Percentiles rank a stretch among this genome's conserved stretches.
These are phyloP conservation scores for Yarrowia divulgata DNA, from an alignment of 805 yeast genomes.

Conservation along the genomic window DNA sequence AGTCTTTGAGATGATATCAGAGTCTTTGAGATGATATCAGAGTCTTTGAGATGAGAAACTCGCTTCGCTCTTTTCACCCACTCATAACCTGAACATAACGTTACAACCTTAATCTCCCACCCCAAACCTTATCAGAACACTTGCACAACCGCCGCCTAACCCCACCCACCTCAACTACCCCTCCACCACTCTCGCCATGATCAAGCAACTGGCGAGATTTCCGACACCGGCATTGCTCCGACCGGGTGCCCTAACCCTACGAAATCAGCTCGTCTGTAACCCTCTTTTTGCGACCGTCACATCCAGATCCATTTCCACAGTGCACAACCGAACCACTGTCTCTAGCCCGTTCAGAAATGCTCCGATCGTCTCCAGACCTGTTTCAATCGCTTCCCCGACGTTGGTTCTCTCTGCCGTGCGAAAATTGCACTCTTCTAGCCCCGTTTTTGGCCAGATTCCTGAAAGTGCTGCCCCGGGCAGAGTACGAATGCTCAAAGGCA, in stretches of 20 bases:
- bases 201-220: conserved; percentile 6
- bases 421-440: neutral
- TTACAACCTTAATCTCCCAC: neutral
- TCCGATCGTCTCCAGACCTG: neutral
- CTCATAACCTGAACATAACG: conserved; percentile 2
- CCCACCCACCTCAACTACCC: neutral
- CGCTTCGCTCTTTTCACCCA: too few relatives aligned
- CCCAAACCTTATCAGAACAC: conserved; percentile 6
- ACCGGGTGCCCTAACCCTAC: neutral
- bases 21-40: too few relatives aligned
- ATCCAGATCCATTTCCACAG: conserved; percentile 13
- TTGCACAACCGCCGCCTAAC: neutral
- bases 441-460: neutral
- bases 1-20: too few relatives aligned
- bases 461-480: conserved; percentile 24
- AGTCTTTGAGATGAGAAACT: too few relatives aligned
- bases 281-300: neutral
- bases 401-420: neutral
- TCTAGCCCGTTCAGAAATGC: neutral
- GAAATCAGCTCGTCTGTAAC: neutral
- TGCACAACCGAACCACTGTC: too few relatives aligned
- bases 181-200: conserved; percentile 8
- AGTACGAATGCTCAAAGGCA: conserved; percentile 17
- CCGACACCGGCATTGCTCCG: neutral
- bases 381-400: neutral